Base-by-base conservation (phyloP, 1,139 yeast genomes). In the Protomyces pachydermus region DNA sequence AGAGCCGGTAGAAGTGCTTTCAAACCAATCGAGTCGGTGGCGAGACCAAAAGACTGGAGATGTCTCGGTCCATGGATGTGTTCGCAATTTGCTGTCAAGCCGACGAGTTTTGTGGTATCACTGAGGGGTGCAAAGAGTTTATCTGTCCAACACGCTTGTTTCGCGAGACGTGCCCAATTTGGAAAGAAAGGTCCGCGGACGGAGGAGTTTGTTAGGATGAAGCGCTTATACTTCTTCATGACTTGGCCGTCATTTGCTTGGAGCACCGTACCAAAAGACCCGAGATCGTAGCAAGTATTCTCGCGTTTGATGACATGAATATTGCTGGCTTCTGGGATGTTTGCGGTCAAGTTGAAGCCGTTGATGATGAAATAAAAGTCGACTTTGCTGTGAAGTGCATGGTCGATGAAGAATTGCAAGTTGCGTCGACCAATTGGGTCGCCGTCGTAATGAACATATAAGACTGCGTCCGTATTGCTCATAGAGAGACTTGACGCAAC, bases 141-240 rank as follows among this genome's bases (percentile, higher is more conserved):
- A 28, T 58, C 42, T 18, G 56, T 28, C 62, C 62, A 58, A 50
- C 62, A 58, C 12, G 48, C 37, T 39, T 16, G 12, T 5, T 25
- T 12, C 9, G 25, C 42, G 5, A 16, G 48, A 5, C 52, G 51
- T 5, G 56, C 52, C 62, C 62, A 58, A 42, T 32, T 48, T 10
- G 62, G 62, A 50, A 58, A 25, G 56, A 58, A 58, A 14, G 62
- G 62, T 12, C 62, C 62, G 3, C 62, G 51, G 16, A 52, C 42
- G 23, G 39, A 35, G n/a, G 56, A 16, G 35, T 51, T 51, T 42
- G 45, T 51, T 35, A 58, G 32, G 34, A 58, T 58, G 62, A 58
- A 58, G 12, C 56, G 51, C 51, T 58, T 48, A 20, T 58, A 58
- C 45, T 34, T 23, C 20, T 42, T 38, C 16, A 28, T 20, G 45